A percentile compares a stretch with the other conserved stretches of the same genome.
Conservation (phyloP, 768 basidiomycete genomes). For the Roridomyces roridus region DNA sequence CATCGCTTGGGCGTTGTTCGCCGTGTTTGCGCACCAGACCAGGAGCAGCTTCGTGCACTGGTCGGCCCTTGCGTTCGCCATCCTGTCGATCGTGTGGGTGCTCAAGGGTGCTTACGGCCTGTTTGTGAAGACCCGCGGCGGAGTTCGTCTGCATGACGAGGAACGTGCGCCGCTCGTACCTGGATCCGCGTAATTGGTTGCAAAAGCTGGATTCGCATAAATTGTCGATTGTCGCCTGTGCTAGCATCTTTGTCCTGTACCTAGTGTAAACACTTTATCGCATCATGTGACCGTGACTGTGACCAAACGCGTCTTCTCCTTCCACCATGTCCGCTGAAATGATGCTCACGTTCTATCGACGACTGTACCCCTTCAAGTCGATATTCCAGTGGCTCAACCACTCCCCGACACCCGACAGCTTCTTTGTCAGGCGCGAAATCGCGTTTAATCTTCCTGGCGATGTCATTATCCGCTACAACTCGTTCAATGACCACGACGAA, state of each 20-base stretch:
- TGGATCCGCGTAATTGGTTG: conserved; percentile 29
- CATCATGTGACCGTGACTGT: conserved; percentile 16
- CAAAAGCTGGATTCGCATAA: no score
- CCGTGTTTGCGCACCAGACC: conserved; percentile 82
- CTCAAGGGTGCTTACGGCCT: conserved; percentile 74
- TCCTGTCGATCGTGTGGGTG: conserved; percentile 86
- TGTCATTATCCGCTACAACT: conserved; percentile 94
- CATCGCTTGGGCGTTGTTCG: conserved; percentile 93
- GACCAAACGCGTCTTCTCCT: background rate
- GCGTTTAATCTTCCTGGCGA: conserved; percentile 92
- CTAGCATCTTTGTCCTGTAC: no score
- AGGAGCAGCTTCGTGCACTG: conserved; percentile 85
- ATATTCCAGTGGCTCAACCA: conserved; percentile 97
- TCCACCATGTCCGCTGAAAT: conserved; percentile 31
- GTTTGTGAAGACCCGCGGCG: conserved; percentile 51
- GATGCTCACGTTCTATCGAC: conserved; percentile 78
- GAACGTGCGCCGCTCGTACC: conserved; percentile 86
- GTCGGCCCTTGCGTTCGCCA: conserved; percentile 83
- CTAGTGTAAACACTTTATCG: no score
- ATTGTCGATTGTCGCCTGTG: no score
- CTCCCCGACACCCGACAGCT: conserved; percentile 75
- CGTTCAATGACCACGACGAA: conserved; percentile 84
- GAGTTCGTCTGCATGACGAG: conserved; percentile 78
- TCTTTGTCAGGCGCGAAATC: conserved; percentile 95
- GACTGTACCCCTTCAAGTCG: conserved; percentile 94